Conservation (phyloP, 2,329 filamentous ascomycete species). For the Fusarium equiseti region DNA sequence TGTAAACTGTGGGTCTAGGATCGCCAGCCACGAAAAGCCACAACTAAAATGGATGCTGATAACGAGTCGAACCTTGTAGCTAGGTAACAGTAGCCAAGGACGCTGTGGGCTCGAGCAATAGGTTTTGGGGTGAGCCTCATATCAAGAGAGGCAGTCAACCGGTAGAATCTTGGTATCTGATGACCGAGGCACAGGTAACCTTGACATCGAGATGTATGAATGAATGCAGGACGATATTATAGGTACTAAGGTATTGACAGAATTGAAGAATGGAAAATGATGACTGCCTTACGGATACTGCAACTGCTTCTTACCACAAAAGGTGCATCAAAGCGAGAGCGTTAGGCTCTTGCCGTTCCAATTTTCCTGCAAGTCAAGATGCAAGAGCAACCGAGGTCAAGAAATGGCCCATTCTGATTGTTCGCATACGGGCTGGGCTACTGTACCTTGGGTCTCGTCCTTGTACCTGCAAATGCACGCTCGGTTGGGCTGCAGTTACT, state of each 20-base stretch:
- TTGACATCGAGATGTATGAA: conserved; percentile 6
- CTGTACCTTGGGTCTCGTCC: conserved; percentile 27
- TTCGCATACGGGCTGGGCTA: background rate
- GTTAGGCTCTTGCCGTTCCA: background rate
- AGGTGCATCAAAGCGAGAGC: conserved; percentile 12
- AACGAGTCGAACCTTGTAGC: conserved; percentile 9
- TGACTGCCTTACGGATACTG: background rate
- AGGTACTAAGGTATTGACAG: background rate
- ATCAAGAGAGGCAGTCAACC: background rate
- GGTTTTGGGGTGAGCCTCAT: conserved; percentile 13
- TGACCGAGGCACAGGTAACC: conserved; percentile 1
- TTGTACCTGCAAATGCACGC: conserved; percentile 31
- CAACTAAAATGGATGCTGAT: background rate
- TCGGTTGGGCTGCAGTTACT: conserved; percentile 44
- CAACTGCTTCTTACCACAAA: background rate
- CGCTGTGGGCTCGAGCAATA: background rate
- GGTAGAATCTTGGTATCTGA: conserved; percentile 3
- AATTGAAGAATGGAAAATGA: background rate
- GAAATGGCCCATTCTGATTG: conserved; percentile 5
- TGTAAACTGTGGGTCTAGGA: conserved; percentile 26
- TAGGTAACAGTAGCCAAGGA: background rate
- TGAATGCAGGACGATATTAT: background rate
- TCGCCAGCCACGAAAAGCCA: conserved; percentile 20
- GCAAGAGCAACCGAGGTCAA: conserved; percentile 16
- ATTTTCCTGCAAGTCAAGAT: conserved; percentile 22